phyloP scores from a whole-genome alignment of 768 basidiomycete species.

The Tephrocybe sp. region DNA sequence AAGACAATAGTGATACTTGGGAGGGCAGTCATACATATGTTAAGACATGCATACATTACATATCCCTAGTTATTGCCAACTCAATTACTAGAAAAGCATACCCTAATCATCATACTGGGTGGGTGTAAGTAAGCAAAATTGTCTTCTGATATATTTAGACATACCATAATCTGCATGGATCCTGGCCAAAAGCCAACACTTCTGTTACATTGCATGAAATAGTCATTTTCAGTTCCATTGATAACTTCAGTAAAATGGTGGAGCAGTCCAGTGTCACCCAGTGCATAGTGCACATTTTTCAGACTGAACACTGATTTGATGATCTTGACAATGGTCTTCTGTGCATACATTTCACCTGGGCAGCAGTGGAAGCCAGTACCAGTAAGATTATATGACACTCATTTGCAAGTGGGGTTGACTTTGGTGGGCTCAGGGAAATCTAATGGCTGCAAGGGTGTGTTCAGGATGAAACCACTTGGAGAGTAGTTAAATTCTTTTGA shows the following conservation, averaged over 20 bases:
- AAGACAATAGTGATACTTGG: no score
- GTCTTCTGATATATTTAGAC: no score
- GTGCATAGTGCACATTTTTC: slow-evolving; percentile 45
- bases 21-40: no score
- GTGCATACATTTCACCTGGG: slow-evolving; percentile 34
- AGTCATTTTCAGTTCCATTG: slow-evolving; percentile 35
- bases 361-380: slow-evolving; percentile 42
- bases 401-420: slow-evolving; percentile 40
- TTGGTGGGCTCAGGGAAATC: slow-evolving; percentile 42
- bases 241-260: slow-evolving; percentile 28
- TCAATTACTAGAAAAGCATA: no score
- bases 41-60: no score
- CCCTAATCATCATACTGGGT: no score
- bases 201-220: slow-evolving; percentile 33
- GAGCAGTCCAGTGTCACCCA: slow-evolving; percentile 41
- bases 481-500: no score
- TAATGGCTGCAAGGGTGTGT: slow-evolving; percentile 26
- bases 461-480: no score
- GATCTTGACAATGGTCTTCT: slow-evolving; percentile 41
- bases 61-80: no score
- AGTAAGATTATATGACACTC: slow-evolving; percentile 26
- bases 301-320: slow-evolving; percentile 44
- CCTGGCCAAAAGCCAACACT: slow-evolving; percentile 37
- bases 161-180: slow-evolving; percentile 33
- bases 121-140: no score